Evolutionary conservation across 495 filamentous ascomycete genomes (phyloP), one percentile per base, ranked within the genome.

Genomic region (Neurospora intermedia): DNA sequence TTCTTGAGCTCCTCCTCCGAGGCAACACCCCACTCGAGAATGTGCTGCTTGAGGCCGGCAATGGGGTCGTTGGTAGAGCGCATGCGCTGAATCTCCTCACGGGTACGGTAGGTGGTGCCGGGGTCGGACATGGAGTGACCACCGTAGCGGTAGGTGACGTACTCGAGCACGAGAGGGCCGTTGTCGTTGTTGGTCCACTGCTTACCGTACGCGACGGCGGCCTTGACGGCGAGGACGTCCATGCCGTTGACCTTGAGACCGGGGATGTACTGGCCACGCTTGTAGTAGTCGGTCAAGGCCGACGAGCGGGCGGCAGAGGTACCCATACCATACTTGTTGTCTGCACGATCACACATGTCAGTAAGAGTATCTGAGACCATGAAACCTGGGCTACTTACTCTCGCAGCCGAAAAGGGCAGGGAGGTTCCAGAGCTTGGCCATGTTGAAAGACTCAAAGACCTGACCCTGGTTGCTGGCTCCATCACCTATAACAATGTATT

Each of bases 241-340:
- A 99, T 99, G 82, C 93, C 96, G 86, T 99, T 99, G 82, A 99
- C 93, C 87, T 98, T 99, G 73, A 99, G 90, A 85, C 96, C 96
- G 74, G 96, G 96, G 79, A 99, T 99, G 87, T 98, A 99, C 87
- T 99, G 96, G 75, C 96, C 96, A 84, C 96, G 96, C 89, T 98
- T 98, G 91, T 99, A 99, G 91, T 99, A 99, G 83, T 99, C 96
- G 80, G 96, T 98, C 77, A 97, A 84, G 75, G 96, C 96, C 75
- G 95, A 92, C 76, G 96, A 92, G 78, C 96, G 94, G 81, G 92
- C 91, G 74, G 96, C 96, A 72, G 96, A 93, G 70, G 96, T 99
- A 84, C 96, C 96, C 96, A 99, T 99, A 82, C 96, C 96, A 85
- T 99, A 99, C 86, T 99, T 98, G 91, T 99, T 99, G 89, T 99